Conservation (phyloP, 208 protist species). For the Wallacemonas rigidus region DNA sequence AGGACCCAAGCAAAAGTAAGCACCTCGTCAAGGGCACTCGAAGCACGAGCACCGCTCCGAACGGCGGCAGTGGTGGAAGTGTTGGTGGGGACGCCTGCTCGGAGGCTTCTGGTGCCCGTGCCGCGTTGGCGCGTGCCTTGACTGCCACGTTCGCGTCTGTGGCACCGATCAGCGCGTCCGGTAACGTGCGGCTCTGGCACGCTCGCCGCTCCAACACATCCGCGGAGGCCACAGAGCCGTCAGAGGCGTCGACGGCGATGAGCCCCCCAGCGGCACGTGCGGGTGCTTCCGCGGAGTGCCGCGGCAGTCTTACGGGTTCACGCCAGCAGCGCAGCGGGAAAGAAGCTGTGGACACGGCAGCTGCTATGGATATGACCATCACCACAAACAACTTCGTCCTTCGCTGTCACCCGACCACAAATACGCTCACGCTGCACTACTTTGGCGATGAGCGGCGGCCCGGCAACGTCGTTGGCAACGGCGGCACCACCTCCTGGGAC, state of each 20-base stretch:
- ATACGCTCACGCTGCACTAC: constrained; percentile 25
- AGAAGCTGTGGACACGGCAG: not conserved
- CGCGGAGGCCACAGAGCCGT: not conserved
- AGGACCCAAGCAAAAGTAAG: too few relatives aligned
- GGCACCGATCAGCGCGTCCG: constrained; percentile 22
- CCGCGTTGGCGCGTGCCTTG: not conserved
- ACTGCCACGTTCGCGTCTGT: not conserved
- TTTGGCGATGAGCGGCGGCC: constrained; percentile 16
- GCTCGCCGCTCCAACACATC: not conserved
- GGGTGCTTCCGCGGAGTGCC: not conserved
- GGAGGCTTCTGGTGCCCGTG: not conserved
- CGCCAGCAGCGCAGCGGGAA: constrained; percentile 4
- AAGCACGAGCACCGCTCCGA: not conserved
- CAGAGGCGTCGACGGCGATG: not conserved
- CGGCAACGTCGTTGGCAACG: constrained; percentile 10
- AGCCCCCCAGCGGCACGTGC: not conserved
- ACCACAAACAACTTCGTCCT: constrained; percentile 36
- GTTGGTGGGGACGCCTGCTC: not conserved
- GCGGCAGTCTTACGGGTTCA: not conserved
- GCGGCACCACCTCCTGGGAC: constrained; percentile 25
- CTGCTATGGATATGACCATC: constrained; percentile 19
- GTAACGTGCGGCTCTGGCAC: constrained; percentile 26
- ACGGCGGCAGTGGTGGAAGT: not conserved
- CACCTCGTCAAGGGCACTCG: too few relatives aligned
- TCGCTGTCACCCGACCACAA: constrained; percentile 14